Conservation (phyloP, 2,329 filamentous ascomycete species). For the Neocatenulostroma microsporum region DNA sequence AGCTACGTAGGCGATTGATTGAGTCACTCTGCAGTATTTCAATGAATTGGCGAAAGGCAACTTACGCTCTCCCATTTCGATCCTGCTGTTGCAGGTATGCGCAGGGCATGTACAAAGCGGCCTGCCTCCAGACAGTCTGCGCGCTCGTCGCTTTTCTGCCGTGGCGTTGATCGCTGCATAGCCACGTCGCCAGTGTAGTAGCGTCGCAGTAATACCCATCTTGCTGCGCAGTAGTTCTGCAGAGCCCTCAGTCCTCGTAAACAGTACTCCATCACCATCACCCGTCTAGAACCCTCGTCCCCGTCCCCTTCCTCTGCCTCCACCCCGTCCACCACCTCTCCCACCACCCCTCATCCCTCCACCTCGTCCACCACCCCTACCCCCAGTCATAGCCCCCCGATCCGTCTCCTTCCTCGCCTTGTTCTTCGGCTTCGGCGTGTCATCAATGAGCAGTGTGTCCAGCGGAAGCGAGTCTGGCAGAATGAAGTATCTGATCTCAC, state of each 20-base stretch:
- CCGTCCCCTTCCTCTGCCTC: slow-evolving; percentile 20
- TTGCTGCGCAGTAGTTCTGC: too few relatives aligned
- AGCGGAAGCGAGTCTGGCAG: slow-evolving; percentile 91
- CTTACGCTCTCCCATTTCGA: too few relatives aligned
- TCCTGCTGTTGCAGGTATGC: too few relatives aligned
- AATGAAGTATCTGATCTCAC: slow-evolving; percentile 93
- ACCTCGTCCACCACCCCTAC: slow-evolving; percentile 22
- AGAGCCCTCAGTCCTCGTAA: background rate
- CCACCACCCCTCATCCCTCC: slow-evolving; percentile 31
- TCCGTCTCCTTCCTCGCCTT: slow-evolving; percentile 85
- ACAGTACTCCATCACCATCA: background rate
- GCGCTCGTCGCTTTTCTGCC: background rate
- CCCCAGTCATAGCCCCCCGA: slow-evolving; percentile 26
- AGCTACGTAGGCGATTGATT: too few relatives aligned
- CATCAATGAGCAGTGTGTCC: slow-evolving; percentile 91
- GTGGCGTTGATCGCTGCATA: background rate
- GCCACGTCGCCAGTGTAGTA: too few relatives aligned
- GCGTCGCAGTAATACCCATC: too few relatives aligned
- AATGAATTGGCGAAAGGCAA: too few relatives aligned
- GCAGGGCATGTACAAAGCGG: too few relatives aligned
- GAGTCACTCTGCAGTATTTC: too few relatives aligned
- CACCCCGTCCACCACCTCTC: slow-evolving; percentile 24
- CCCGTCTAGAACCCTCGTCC: slow-evolving; percentile 8
- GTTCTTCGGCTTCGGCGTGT: slow-evolving; percentile 98
- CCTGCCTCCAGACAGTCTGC: background rate